Conservation (phyloP, 2,329 filamentous ascomycete species). For the Mycosphaerelloides madeirae region DNA sequence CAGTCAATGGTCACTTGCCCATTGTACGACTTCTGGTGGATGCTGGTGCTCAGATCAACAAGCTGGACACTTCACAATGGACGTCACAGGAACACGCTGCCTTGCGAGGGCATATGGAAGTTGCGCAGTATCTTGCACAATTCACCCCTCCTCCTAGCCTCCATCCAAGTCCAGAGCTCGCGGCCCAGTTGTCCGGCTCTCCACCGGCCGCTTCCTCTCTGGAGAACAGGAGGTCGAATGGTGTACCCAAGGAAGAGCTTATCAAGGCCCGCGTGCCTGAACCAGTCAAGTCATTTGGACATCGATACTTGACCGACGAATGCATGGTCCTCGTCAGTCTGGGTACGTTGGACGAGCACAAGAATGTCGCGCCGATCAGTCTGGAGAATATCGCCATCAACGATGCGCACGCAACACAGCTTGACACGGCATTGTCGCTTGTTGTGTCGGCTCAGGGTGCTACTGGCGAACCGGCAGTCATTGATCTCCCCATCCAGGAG, state of each 20-base stretch:
- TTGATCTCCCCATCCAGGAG: conserved; percentile 90
- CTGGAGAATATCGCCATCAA: conserved; percentile 83
- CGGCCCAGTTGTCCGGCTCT: conserved; percentile 22
- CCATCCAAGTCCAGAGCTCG: conserved; percentile 26
- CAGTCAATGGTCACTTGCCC: conserved; percentile 75
- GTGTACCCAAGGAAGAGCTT: conserved; percentile 35
- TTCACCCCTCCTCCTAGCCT: conserved; percentile 43
- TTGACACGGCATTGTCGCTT: conserved; percentile 89
- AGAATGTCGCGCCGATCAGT: conserved; percentile 67
- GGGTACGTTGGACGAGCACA: conserved; percentile 92
- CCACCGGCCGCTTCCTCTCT: conserved; percentile 49
- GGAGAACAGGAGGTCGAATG: conserved; percentile 41
- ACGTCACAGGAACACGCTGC: conserved; percentile 90
- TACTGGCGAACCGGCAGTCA: conserved; percentile 76
- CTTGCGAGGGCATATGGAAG: conserved; percentile 77
- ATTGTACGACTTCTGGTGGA: conserved; percentile 74
- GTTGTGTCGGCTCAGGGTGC: conserved; percentile 84
- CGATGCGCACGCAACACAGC: conserved; percentile 84
- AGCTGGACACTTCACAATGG: conserved; percentile 84
- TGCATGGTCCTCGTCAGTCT: conserved; percentile 88
- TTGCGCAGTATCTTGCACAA: conserved; percentile 64
- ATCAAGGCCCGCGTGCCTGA: conserved; percentile 51
- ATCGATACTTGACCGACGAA: conserved; percentile 85
- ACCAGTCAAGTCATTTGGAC: conserved; percentile 89
- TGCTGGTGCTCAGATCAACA: conserved; percentile 70